Evolutionary conservation across 2,329 filamentous ascomycete genomes (phyloP).

Genomic region (Colletotrichum gigasporum): DNA sequence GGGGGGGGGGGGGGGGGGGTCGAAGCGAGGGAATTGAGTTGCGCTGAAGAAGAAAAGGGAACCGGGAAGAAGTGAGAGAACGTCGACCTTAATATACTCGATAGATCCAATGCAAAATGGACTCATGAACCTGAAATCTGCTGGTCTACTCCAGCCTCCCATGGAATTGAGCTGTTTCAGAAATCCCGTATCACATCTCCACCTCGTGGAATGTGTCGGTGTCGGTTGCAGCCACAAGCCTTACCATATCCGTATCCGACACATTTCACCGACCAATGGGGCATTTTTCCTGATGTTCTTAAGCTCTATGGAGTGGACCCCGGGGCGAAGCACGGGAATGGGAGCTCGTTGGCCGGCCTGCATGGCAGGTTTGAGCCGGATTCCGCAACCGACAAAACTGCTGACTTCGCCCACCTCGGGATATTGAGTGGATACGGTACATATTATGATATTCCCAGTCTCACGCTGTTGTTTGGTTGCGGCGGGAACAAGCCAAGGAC

Average conservation of each 20-base stretch:
- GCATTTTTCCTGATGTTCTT: neutral
- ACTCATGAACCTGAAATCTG: no score
- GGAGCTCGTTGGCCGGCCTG: neutral
- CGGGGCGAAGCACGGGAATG: neutral
- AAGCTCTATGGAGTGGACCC: neutral
- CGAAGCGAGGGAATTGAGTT: constrained; percentile 12
- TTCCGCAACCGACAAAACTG: constrained; percentile 13
- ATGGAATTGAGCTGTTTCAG: neutral
- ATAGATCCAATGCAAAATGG: neutral
- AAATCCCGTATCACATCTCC: constrained; percentile 3
- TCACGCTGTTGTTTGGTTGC: no score
- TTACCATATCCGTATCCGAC: constrained; percentile 14
- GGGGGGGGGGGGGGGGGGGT: no score
- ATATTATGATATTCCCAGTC: no score
- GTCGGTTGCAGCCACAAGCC: constrained; percentile 19
- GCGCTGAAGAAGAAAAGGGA: neutral
- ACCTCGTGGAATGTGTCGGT: constrained; percentile 13
- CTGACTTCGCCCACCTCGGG: no score
- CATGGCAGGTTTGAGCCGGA: constrained; percentile 5
- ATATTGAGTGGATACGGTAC: no score
- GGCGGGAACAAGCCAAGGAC: no score
- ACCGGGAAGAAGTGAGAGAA: neutral
- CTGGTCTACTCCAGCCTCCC: no score
- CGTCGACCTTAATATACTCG: constrained; percentile 8
- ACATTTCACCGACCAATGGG: neutral